A percentile compares a stretch with the other conserved stretches of the same genome.
phyloP scores from a whole-genome alignment of 257 asterid species.

The Rhazya stricta region DNA sequence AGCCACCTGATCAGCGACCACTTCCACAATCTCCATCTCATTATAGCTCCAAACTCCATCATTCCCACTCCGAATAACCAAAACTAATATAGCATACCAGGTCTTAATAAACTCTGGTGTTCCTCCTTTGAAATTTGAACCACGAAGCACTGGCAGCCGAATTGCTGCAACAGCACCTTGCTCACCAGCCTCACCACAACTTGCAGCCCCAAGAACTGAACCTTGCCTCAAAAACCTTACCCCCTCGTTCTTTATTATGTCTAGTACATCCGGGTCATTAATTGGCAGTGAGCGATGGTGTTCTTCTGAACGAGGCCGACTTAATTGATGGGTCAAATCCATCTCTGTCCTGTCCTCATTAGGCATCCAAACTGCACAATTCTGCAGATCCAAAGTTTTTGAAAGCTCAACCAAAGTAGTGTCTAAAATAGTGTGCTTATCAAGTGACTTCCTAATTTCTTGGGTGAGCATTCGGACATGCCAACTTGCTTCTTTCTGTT shows the following conservation, averaged over 20 bases:
- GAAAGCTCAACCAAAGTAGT: slow-evolving; percentile 47
- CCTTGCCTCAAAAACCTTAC: slow-evolving; percentile 34
- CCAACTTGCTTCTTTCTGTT: slow-evolving; percentile 40
- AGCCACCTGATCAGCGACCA: slow-evolving; percentile 53
- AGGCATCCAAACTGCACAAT: slow-evolving; percentile 54
- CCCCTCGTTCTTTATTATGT: slow-evolving; percentile 34
- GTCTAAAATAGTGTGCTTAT: slow-evolving; percentile 39
- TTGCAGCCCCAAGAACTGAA: slow-evolving; percentile 35
- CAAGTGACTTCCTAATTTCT: slow-evolving; percentile 43
- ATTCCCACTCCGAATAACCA: slow-evolving; percentile 30
- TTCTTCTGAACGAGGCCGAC: slow-evolving; percentile 24
- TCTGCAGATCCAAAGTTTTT: slow-evolving; percentile 39
- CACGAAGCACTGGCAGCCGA: slow-evolving; percentile 39
- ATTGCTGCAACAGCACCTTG: slow-evolving; percentile 39
- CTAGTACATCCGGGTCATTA: slow-evolving; percentile 39
- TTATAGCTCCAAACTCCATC: slow-evolving; percentile 28
- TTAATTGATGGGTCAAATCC: slow-evolving; percentile 43
- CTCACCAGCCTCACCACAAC: slow-evolving; percentile 32
- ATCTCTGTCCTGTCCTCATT: slow-evolving; percentile 31
- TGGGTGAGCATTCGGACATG: slow-evolving; percentile 44
- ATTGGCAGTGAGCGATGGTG: slow-evolving; percentile 21
- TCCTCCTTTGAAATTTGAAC: slow-evolving; percentile 45
- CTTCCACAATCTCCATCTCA: slow-evolving; percentile 49
- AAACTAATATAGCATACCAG: slow-evolving; percentile 36
- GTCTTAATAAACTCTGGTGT: slow-evolving; percentile 37